Percentiles rank a stretch among this genome's conserved stretches.
phyloP scores from a whole-genome alignment of 345 rosid species.

The Salix arbutifolia region DNA sequence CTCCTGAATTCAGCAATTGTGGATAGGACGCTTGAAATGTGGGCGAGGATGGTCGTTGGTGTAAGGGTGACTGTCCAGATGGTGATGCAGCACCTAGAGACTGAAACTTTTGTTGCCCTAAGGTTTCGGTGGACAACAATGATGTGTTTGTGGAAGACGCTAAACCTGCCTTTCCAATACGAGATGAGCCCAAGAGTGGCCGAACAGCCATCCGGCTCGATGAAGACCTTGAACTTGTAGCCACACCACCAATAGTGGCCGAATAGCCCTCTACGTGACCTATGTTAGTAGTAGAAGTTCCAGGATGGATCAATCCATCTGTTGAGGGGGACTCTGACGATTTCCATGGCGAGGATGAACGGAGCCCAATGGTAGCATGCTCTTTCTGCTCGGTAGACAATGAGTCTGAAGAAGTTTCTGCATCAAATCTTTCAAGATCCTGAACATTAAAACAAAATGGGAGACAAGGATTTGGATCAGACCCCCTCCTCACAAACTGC shows the following conservation, averaged over 20 bases:
- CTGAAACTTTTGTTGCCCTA: constrained; percentile 43
- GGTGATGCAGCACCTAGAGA: constrained; percentile 38
- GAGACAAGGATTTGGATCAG: neutral
- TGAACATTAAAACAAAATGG: constrained; percentile 27
- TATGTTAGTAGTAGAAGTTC: constrained; percentile 16
- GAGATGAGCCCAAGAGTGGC: constrained; percentile 37
- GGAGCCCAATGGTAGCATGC: constrained; percentile 28
- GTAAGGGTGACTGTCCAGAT: constrained; percentile 45
- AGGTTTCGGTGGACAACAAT: constrained; percentile 41
- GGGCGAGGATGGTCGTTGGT: constrained; percentile 39
- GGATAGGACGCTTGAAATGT: constrained; percentile 26
- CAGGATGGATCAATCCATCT: constrained; percentile 37
- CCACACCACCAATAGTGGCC: constrained; percentile 36
- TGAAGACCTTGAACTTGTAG: constrained; percentile 36
- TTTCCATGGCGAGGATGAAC: constrained; percentile 39
- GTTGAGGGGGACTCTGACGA: constrained; percentile 30
- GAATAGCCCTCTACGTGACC: constrained; percentile 47
- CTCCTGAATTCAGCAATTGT: constrained; percentile 27
- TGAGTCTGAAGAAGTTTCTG: constrained; percentile 39
- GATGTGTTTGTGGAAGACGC: constrained; percentile 39
- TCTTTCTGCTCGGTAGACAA: constrained; percentile 57
- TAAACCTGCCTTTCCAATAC: constrained; percentile 35
- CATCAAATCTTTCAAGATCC: constrained; percentile 57
- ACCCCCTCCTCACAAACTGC: neutral
- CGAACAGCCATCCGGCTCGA: constrained; percentile 41